Percentiles rank a stretch among this genome's conserved stretches.
phyloP scores from a whole-genome alignment of 306 rosid species.

The Myrica gale region DNA sequence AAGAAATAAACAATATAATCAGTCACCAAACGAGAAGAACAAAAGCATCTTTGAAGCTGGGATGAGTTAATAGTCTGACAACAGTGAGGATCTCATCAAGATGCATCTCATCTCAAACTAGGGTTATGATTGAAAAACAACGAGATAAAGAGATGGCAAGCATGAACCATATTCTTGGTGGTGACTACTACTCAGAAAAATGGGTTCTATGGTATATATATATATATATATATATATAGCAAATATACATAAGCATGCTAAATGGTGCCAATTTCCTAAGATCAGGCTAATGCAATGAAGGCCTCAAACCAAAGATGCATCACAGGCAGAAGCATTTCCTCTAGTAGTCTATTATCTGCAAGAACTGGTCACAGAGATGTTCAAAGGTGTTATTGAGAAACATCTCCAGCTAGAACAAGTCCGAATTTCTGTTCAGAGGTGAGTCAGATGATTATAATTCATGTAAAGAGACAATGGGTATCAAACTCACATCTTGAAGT shows the following conservation, averaged over 20 bases:
- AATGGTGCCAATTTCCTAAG: constrained; percentile 4
- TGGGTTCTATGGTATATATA: neutral
- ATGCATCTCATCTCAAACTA: neutral
- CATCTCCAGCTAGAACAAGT: constrained; percentile 14
- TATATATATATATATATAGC: neutral
- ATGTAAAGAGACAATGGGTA: constrained; percentile 22
- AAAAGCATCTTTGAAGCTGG: constrained; percentile 13
- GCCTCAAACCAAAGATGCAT: neutral
- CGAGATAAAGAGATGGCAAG: constrained; percentile 2
- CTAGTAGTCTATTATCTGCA: constrained; percentile 5
- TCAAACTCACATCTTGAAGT: constrained; percentile 47
- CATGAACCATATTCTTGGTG: neutral
- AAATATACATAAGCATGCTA: neutral
- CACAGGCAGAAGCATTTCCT: neutral
- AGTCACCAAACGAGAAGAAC: constrained; percentile 15
- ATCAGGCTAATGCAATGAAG: constrained; percentile 26
- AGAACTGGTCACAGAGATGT: neutral
- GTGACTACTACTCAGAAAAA: constrained; percentile 11
- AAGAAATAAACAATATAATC: constrained; percentile 24
- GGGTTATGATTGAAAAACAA: constrained; percentile 3
- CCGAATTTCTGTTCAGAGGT: constrained; percentile 11
- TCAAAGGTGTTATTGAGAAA: constrained; percentile 8
- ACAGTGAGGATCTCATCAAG: neutral
- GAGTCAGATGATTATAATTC: constrained; percentile 23
- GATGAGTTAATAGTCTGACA: neutral